phyloP scores from a whole-genome alignment of 352 stramenopile genomes.

The Pythium phragmiticola region DNA sequence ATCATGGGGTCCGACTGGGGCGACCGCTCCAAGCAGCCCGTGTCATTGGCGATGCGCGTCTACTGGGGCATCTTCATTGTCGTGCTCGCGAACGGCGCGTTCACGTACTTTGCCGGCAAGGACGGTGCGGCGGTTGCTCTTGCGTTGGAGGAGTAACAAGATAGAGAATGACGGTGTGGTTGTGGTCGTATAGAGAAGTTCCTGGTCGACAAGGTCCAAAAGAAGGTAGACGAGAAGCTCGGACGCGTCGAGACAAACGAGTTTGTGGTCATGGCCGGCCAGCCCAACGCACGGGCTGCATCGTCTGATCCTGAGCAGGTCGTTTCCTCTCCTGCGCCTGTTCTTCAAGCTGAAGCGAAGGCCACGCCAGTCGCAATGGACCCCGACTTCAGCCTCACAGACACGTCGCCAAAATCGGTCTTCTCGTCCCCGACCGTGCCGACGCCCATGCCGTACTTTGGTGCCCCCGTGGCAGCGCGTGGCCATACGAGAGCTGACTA shows the following conservation, averaged over 20 bases:
- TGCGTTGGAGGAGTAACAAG: not conserved
- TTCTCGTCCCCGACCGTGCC: constrained; percentile 18
- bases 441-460: constrained; percentile 28
- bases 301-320: too few relatives aligned
- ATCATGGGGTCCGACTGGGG: constrained; percentile 44
- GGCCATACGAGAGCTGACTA: constrained; percentile 20
- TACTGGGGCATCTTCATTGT: constrained; percentile 44
- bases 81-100: constrained; percentile 37
- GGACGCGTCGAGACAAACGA: constrained; percentile 30
- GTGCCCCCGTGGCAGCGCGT: constrained; percentile 3
- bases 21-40: constrained; percentile 36
- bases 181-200: constrained; percentile 16
- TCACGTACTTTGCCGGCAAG: constrained; percentile 30
- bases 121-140: constrained; percentile 19
- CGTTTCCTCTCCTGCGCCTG: too few relatives aligned
- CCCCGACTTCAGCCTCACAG: constrained; percentile 3
- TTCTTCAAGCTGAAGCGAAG: not conserved
- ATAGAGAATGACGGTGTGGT: not conserved
- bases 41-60: constrained; percentile 37
- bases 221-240: constrained; percentile 30
- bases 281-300: not conserved
- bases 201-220: constrained; percentile 29
- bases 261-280: constrained; percentile 30
- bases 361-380: not conserved
- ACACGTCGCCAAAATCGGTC: constrained; percentile 11